Conservation (phyloP, 1,284 basidiomycete genomes). For the Cutaneotrichosporon spelunceum region DNA sequence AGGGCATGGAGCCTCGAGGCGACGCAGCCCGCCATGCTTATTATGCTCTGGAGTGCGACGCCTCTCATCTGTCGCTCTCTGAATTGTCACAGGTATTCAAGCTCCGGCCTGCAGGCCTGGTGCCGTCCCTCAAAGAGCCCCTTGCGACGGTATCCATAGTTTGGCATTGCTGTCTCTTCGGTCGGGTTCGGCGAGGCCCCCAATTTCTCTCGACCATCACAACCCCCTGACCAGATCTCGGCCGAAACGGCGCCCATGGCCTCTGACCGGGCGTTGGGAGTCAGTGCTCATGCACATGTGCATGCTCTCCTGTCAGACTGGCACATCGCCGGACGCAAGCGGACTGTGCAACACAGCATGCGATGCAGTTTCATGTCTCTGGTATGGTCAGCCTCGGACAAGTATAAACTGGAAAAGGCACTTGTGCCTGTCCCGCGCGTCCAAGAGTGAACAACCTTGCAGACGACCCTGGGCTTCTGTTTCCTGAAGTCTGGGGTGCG, state of each 20-base stretch:
- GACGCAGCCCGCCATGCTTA: constrained; percentile 5
- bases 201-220: not conserved
- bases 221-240: not conserved
- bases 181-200: not conserved
- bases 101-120: not conserved
- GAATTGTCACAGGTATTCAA: not conserved
- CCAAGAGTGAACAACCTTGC: constrained; percentile 2
- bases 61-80: not conserved
- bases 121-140: no score
- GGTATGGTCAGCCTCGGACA: no score
- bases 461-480: not conserved
- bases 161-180: not conserved
- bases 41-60: constrained; percentile 1
- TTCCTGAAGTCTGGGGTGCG: not conserved
- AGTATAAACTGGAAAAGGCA: not conserved
- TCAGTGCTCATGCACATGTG: no score
- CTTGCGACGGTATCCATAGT: no score
- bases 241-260: no score
- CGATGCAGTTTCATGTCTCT: no score
- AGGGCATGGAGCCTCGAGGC: no score
- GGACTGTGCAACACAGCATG: no score
- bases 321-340: no score
- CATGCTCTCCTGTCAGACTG: no score
- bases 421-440: not conserved
- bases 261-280: no score